Conservation (phyloP, 2,329 filamentous ascomycete species). For the Phialemoniopsis sp. region DNA sequence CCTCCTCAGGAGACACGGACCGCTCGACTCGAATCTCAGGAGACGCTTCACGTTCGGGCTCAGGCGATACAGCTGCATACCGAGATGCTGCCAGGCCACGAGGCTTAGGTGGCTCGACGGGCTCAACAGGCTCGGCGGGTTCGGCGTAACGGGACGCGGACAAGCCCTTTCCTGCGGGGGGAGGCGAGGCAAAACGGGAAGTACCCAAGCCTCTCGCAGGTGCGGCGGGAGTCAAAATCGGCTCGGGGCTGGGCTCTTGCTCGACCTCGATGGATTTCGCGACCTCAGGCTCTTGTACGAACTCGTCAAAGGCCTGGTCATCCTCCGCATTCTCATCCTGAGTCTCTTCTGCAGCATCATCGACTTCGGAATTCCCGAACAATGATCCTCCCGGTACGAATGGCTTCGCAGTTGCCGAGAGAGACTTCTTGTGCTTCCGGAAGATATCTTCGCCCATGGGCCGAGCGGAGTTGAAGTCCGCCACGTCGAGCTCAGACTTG, state of each 20-base stretch:
- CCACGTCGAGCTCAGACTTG: conserved; percentile 40
- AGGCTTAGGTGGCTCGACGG: conserved; percentile 22
- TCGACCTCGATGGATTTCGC: conserved; percentile 13
- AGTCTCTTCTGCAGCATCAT: conserved; percentile 1
- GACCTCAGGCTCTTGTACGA: too few species aligned
- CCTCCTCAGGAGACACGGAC: conserved; percentile 17
- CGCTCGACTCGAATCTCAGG: conserved; percentile 5
- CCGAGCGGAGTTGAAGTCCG: conserved; percentile 46
- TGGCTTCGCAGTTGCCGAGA: conserved; percentile 68
- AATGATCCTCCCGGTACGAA: conserved; percentile 50
- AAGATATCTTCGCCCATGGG: conserved; percentile 41
- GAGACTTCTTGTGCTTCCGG: conserved; percentile 47
- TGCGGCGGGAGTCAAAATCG: too few species aligned
- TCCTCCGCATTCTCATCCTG: not conserved
- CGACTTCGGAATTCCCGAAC: conserved; percentile 11
- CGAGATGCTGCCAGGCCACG: conserved; percentile 38
- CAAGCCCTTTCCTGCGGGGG: conserved; percentile 29
- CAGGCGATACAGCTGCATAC: conserved; percentile 36
- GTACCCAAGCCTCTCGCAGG: conserved; percentile 16
- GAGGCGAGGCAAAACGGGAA: conserved; percentile 26
- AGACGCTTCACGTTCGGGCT: conserved; percentile 4
- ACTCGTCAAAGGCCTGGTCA: too few species aligned
- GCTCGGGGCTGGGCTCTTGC: conserved; percentile 12
- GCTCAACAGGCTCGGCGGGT: conserved; percentile 15
- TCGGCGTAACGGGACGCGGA: conserved; percentile 42